These are phyloP conservation scores for Tolypocladium cylindrosporum DNA, from an alignment of 2,329 filamentous ascomycete species.

Conservation along the genomic window DNA sequence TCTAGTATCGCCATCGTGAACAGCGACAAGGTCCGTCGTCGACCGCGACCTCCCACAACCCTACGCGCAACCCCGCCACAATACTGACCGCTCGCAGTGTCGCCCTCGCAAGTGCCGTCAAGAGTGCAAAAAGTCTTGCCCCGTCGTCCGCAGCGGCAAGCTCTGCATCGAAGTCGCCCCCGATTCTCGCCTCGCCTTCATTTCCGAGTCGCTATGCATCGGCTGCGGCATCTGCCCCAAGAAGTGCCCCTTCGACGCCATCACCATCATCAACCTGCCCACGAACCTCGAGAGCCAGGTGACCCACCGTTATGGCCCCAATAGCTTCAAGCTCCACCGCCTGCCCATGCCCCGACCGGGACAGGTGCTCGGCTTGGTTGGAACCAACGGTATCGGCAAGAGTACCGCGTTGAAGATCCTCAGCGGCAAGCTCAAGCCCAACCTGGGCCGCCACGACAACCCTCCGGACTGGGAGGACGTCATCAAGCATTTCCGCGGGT, in stretches of 20 bases:
- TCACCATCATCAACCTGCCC: slow-evolving; percentile 99
- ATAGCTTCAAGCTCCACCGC: slow-evolving; percentile 98
- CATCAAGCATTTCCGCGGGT: slow-evolving; percentile 95
- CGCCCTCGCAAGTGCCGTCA: slow-evolving; percentile 73
- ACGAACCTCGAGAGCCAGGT: slow-evolving; percentile 98
- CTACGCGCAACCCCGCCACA: slow-evolving; percentile 15
- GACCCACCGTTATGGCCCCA: slow-evolving; percentile 96
- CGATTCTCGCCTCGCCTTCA: slow-evolving; percentile 91
- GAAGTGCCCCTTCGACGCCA: slow-evolving; percentile 97
- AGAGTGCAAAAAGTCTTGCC: slow-evolving; percentile 98
- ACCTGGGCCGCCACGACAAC: slow-evolving; percentile 89
- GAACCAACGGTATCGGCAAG: slow-evolving; percentile 99
- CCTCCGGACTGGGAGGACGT: slow-evolving; percentile 99
- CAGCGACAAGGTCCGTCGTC: slow-evolving; percentile 72
- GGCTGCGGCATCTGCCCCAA: slow-evolving; percentile 99
- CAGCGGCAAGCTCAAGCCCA: slow-evolving; percentile 96
- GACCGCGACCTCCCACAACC: slow-evolving; percentile 1
- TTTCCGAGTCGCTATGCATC: slow-evolving; percentile 91
- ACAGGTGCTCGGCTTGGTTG: slow-evolving; percentile 90
- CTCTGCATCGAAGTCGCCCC: slow-evolving; percentile 89
- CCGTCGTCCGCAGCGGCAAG: slow-evolving; percentile 94
- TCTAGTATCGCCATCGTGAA: slow-evolving; percentile 96
- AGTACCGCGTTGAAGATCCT: slow-evolving; percentile 99
- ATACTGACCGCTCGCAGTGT: slow-evolving; percentile 21
- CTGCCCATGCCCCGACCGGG: slow-evolving; percentile 92